Conservation (phyloP, 495 filamentous ascomycete species). For the Penicillium chermesinum region DNA sequence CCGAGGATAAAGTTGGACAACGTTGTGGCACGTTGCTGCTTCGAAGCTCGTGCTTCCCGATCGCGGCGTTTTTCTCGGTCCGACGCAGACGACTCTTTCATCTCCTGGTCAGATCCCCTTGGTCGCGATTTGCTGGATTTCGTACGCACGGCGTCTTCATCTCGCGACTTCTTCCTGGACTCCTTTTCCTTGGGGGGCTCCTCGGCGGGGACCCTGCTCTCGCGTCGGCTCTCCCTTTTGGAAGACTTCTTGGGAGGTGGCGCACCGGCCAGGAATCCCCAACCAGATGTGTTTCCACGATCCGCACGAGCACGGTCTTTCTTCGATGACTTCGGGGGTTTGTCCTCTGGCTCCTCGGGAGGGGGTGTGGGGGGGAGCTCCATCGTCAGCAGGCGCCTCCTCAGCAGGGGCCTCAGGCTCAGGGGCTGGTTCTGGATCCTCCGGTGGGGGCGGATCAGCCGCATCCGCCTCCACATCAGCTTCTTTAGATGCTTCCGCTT, state of each 20-base stretch:
- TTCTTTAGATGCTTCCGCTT: slow-evolving; percentile 11
- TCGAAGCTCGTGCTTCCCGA: slow-evolving; percentile 30
- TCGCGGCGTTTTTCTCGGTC: slow-evolving; percentile 48
- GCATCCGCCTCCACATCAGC: neutral
- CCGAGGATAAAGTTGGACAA: slow-evolving; percentile 51
- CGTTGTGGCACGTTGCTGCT: slow-evolving; percentile 44
- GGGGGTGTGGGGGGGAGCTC: slow-evolving; percentile 49
- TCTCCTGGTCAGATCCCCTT: slow-evolving; percentile 45
- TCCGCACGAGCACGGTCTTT: slow-evolving; percentile 8
- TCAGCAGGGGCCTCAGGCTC: slow-evolving; percentile 21
- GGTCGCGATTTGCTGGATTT: slow-evolving; percentile 43
- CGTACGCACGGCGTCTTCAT: slow-evolving; percentile 33
- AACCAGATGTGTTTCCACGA: slow-evolving; percentile 22
- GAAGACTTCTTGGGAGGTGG: slow-evolving; percentile 26
- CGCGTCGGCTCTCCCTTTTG: slow-evolving; percentile 13
- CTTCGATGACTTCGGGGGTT: slow-evolving; percentile 25
- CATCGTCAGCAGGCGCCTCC: slow-evolving; percentile 26
- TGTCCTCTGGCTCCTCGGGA: slow-evolving; percentile 34
- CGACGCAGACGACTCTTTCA: slow-evolving; percentile 49
- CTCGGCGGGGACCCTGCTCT: slow-evolving; percentile 1
- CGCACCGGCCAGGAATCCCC: slow-evolving; percentile 36
- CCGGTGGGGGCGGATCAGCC: neutral
- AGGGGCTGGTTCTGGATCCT: slow-evolving; percentile 28
- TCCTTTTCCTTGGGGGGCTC: slow-evolving; percentile 3
- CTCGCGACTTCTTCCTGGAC: slow-evolving; percentile 11